These are phyloP conservation scores for Trifolium repens DNA, from an alignment of 306 rosid species.

Conservation along the genomic window DNA sequence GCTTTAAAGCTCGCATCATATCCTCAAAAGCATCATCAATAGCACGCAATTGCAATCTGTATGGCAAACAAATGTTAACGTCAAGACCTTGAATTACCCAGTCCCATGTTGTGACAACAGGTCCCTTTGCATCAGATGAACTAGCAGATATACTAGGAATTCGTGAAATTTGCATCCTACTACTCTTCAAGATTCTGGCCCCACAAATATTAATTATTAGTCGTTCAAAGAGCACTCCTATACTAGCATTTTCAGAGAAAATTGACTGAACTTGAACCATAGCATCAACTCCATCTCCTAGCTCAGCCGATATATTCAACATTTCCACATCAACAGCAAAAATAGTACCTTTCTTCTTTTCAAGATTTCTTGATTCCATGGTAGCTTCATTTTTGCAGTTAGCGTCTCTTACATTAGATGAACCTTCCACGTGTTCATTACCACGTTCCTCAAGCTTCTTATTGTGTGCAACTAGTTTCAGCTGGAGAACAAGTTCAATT, in stretches of 20 bases:
- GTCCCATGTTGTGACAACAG: conserved; percentile 82
- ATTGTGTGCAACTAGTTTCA: conserved; percentile 67
- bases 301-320: conserved; percentile 75
- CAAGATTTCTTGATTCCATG: conserved; percentile 56
- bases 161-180: conserved; percentile 94
- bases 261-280: conserved; percentile 85
- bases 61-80: conserved; percentile 83
- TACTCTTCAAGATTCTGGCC: conserved; percentile 76
- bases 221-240: conserved; percentile 96
- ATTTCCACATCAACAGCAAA: conserved; percentile 91
- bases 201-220: conserved; percentile 68
- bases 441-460: conserved; percentile 65
- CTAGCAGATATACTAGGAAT: too few relatives aligned
- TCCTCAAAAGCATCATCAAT: conserved; percentile 94
- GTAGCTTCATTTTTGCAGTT: conserved; percentile 55
- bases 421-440: conserved; percentile 49
- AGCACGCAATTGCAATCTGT: conserved; percentile 87
- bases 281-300: conserved; percentile 95
- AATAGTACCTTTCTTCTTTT: conserved; percentile 73
- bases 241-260: conserved; percentile 95
- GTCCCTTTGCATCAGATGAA: too few relatives aligned
- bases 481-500: conserved; percentile 73
- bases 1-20: conserved; percentile 86
- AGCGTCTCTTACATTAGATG: conserved; percentile 46
- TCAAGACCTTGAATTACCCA: conserved; percentile 94